These are phyloP conservation scores for Rhinocladiella similis DNA, from an alignment of 2,329 filamentous ascomycete species.

Conservation along the genomic window DNA sequence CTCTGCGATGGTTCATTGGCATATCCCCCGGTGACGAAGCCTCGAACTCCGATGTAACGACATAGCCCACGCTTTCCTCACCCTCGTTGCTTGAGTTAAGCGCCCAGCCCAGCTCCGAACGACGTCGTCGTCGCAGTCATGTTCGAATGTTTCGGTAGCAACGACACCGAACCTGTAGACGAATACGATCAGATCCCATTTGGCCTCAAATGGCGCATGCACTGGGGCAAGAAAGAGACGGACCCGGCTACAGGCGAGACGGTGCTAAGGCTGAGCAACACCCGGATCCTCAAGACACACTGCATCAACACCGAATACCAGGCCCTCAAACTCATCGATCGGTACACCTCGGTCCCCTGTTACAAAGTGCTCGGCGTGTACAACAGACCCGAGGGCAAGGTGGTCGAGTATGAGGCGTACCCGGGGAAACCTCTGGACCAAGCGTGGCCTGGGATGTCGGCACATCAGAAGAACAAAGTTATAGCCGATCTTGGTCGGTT, in stretches of 20 bases:
- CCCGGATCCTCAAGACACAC: slow-evolving; percentile 27
- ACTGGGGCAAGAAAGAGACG: slow-evolving; percentile 26
- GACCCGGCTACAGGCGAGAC: slow-evolving; percentile 25
- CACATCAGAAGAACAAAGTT: slow-evolving; percentile 28
- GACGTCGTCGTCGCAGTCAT: slow-evolving; percentile 15
- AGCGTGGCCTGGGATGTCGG: slow-evolving; percentile 23
- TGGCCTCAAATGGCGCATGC: slow-evolving; percentile 26
- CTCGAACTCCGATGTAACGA: too few relatives aligned
- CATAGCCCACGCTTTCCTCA: background rate
- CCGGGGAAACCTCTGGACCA: slow-evolving; percentile 24
- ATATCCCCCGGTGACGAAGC: too few relatives aligned
- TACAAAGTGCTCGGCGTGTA: slow-evolving; percentile 28
- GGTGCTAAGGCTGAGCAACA: slow-evolving; percentile 26
- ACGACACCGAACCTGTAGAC: slow-evolving; percentile 26
- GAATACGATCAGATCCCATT: slow-evolving; percentile 29
- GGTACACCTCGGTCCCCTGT: slow-evolving; percentile 26
- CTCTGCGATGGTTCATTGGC: background rate
- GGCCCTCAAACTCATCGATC: slow-evolving; percentile 27
- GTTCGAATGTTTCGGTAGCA: slow-evolving; percentile 21
- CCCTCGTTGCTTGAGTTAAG: background rate
- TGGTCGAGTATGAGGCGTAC: slow-evolving; percentile 29
- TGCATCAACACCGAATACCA: slow-evolving; percentile 30
- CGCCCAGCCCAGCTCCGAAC: background rate
- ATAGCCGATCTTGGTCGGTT: slow-evolving; percentile 28
- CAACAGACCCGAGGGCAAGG: slow-evolving; percentile 29